A percentile compares a stretch with the other conserved stretches of the same genome.
Conservation (phyloP, 805 yeast genomes). For the Zygosaccharomyces kombuchaensis region DNA sequence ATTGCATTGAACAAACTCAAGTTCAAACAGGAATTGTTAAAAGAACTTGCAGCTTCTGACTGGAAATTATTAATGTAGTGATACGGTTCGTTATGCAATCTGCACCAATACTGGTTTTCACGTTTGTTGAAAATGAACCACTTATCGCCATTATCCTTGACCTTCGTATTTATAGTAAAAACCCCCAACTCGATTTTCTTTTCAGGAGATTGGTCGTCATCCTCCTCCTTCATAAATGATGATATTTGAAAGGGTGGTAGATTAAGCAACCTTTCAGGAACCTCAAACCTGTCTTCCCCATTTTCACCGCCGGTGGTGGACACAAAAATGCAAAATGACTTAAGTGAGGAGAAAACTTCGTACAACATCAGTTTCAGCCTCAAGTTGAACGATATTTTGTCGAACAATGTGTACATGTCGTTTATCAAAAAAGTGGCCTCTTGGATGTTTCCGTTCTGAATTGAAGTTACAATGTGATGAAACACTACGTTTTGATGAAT, state of each 20-base stretch:
- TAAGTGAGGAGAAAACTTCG: slow-evolving; percentile 31
- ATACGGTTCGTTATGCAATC: slow-evolving; percentile 26
- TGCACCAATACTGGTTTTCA: slow-evolving; percentile 13
- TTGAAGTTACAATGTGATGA: slow-evolving; percentile 16
- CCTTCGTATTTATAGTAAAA: slow-evolving; percentile 1
- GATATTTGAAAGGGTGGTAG: slow-evolving; percentile 35
- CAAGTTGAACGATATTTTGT: slow-evolving; percentile 27
- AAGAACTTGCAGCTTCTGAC: slow-evolving; percentile 15
- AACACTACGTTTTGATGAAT: slow-evolving; percentile 30
- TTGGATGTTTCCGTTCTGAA: slow-evolving; percentile 10
- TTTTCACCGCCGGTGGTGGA: slow-evolving; percentile 16
- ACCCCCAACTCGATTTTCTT: slow-evolving; percentile 12
- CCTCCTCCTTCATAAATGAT: slow-evolving; percentile 22
- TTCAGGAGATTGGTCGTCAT: slow-evolving; percentile 1
- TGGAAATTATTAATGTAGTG: slow-evolving; percentile 28
- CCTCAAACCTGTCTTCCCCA: slow-evolving; percentile 8
- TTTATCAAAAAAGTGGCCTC: slow-evolving; percentile 14
- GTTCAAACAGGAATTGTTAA: slow-evolving; percentile 31
- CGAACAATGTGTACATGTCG: slow-evolving; percentile 22
- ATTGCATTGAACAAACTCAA: slow-evolving; percentile 30
- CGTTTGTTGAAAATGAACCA: slow-evolving; percentile 28
- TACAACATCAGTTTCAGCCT: slow-evolving; percentile 30
- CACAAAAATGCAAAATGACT: slow-evolving; percentile 26
- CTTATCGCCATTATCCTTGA: slow-evolving; percentile 2
- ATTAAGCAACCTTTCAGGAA: slow-evolving; percentile 23